Conservation (phyloP, 345 rosid species). For the Gossypium stocksii region DNA sequence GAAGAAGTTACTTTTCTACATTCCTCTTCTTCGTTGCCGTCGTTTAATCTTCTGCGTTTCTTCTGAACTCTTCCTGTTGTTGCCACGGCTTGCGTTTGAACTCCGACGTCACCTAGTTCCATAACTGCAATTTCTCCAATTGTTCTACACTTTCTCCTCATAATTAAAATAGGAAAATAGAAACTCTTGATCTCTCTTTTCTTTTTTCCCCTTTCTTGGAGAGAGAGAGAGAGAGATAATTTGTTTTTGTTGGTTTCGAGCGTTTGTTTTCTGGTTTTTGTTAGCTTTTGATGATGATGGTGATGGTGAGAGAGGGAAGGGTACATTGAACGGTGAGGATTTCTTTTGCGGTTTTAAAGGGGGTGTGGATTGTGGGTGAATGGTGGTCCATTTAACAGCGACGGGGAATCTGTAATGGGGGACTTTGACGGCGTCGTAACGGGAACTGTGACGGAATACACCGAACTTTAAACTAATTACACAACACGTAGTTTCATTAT, state of each 20-base stretch:
- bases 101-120: constrained; percentile 34
- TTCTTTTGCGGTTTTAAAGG: constrained; percentile 18
- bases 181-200: neutral
- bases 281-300: constrained; percentile 11
- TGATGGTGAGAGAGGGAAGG: constrained; percentile 6
- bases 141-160: constrained; percentile 42
- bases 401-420: constrained; percentile 66
- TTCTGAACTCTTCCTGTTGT: constrained; percentile 4
- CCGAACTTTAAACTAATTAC: constrained; percentile 25
- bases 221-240: neutral
- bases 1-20: neutral
- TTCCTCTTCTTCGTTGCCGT: constrained; percentile 8
- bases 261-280: constrained; percentile 2
- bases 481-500: constrained; percentile 22
- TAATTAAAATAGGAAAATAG: neutral
- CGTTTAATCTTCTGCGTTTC: constrained; percentile 16
- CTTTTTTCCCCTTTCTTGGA: neutral
- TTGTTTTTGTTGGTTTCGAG: neutral
- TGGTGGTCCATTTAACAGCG: constrained; percentile 50
- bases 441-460: constrained; percentile 12
- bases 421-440: constrained; percentile 83
- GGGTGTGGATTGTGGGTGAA: constrained; percentile 3
- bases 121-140: constrained; percentile 26
- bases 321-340: constrained; percentile 39
- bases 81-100: constrained; percentile 23